Conservation (phyloP, 2,329 filamentous ascomycete genomes). For the Colletotrichum truncatum region DNA sequence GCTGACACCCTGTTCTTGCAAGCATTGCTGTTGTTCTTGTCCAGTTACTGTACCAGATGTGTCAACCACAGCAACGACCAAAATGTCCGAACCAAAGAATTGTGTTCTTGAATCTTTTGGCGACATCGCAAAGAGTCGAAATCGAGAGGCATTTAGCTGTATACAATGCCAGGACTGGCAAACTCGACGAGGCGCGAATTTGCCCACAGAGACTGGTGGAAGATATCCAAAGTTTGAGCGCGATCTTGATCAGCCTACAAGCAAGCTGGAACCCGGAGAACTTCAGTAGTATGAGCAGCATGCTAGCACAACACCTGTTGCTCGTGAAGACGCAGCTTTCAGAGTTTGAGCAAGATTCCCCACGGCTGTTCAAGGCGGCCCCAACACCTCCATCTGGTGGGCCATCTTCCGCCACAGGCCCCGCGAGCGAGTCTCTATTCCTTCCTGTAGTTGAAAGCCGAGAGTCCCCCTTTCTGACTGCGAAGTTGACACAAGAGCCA, state of each 20-base stretch:
- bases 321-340: slow-evolving; percentile 1
- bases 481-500: background rate
- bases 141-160: slow-evolving; percentile 10
- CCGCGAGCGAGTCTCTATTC: background rate
- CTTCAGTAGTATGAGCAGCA: background rate
- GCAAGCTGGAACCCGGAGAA: background rate
- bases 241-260: background rate
- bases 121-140: background rate
- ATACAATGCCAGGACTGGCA: background rate
- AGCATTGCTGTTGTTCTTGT: background rate
- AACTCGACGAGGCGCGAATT: background rate
- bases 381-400: background rate
- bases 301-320: background rate
- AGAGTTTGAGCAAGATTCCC: background rate
- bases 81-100: background rate
- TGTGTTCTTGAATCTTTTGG: background rate
- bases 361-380: background rate
- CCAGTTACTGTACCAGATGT: background rate
- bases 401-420: background rate
- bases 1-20: background rate
- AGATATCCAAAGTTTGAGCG: background rate
- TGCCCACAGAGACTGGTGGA: background rate
- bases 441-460: background rate
- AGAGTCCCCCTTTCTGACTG: background rate
- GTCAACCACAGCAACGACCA: background rate